Conservation (phyloP, 192 early-diverging fungal species). For the Helicostylum pulchrum region DNA sequence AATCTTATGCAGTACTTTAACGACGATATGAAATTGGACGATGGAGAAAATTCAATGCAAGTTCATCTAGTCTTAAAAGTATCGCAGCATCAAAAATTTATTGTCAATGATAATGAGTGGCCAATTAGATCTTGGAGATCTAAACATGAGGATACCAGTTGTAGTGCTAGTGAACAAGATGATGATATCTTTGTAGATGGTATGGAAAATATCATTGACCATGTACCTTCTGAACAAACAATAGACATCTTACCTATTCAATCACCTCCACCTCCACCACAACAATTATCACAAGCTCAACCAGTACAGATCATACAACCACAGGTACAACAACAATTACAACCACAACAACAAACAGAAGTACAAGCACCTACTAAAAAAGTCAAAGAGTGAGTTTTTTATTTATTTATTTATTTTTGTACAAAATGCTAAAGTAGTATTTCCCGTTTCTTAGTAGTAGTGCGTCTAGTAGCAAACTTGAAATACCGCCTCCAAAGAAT, state of each 20-base stretch:
- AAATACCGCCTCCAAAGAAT: background rate
- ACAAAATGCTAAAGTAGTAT: background rate
- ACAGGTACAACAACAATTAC: background rate
- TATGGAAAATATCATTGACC: conserved; percentile 1
- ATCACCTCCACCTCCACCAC: background rate
- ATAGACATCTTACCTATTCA: background rate
- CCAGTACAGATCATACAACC: background rate
- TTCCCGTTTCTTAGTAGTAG: too few relatives aligned
- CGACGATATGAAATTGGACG: background rate
- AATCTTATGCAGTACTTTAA: conserved; percentile 13
- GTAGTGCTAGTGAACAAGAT: background rate
- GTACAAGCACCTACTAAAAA: background rate
- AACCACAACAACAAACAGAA: background rate
- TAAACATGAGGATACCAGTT: background rate
- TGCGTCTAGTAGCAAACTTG: background rate
- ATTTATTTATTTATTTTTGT: too few relatives aligned
- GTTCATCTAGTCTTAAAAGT: background rate
- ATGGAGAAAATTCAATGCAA: background rate
- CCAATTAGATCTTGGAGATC: conserved; percentile 2
- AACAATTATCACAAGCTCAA: background rate
- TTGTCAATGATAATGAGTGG: conserved; percentile 12
- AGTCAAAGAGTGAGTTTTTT: background rate
- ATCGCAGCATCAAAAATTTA: background rate
- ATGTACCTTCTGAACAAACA: background rate
- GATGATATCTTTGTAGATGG: conserved; percentile 19